These are phyloP conservation scores for Kwoniella mangroviensis DNA, from an alignment of 768 basidiomycete species.

Conservation along the genomic window DNA sequence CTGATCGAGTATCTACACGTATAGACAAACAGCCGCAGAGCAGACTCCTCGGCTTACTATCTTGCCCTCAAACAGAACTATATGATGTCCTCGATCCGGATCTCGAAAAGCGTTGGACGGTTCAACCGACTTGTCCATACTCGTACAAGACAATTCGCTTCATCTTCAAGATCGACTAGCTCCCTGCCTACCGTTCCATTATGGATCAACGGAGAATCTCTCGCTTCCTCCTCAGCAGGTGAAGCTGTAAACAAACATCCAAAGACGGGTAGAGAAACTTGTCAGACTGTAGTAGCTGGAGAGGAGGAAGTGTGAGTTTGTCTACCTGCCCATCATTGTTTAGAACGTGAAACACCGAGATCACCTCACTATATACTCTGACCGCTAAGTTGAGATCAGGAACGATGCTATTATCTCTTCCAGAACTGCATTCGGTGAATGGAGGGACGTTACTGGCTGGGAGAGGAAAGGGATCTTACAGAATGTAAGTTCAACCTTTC, in stretches of 20 bases:
- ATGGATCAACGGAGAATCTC: constrained; percentile 32
- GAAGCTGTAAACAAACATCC: constrained; percentile 24
- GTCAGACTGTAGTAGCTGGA: constrained; percentile 40
- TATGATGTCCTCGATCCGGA: too few species aligned
- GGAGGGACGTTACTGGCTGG: constrained; percentile 35
- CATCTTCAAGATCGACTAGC: neutral
- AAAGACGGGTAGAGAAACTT: constrained; percentile 27
- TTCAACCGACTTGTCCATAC: too few species aligned
- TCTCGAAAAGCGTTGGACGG: too few species aligned
- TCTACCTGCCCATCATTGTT: neutral
- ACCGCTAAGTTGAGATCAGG: constrained; percentile 1
- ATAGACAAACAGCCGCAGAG: too few species aligned
- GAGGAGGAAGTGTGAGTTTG: constrained; percentile 35
- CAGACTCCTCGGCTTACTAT: too few species aligned
- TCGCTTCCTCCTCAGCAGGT: constrained; percentile 14
- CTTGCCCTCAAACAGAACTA: too few species aligned
- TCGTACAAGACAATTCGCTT: neutral
- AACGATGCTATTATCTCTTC: constrained; percentile 21
- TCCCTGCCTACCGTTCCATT: constrained; percentile 27
- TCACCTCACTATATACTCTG: neutral
- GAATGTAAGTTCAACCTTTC: constrained; percentile 23
- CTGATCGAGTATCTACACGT: too few species aligned
- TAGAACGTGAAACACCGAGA: neutral
- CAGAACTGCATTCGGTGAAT: constrained; percentile 27
- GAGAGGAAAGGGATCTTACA: constrained; percentile 32